Conservation (phyloP, 768 basidiomycete genomes). For the Amanita pseudoporphyria region DNA sequence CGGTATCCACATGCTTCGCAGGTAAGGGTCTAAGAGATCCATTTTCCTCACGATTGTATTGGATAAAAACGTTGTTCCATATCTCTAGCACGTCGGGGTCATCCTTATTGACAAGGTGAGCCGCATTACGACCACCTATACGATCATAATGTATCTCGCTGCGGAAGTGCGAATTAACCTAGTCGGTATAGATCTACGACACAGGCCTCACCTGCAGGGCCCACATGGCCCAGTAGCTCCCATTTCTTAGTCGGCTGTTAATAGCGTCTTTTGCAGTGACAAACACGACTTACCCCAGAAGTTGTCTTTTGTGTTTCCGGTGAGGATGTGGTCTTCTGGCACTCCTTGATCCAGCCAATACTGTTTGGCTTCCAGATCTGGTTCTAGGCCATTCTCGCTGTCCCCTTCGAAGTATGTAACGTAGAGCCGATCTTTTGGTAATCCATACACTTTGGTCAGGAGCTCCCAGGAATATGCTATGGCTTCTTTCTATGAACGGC, state of each 20-base stretch:
- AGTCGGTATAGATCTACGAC: conserved; percentile 4
- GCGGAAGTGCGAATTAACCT: background rate
- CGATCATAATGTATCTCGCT: conserved; percentile 97
- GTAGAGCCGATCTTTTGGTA: conserved; percentile 87
- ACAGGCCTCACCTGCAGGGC: conserved; percentile 65
- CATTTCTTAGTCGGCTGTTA: conserved; percentile 63
- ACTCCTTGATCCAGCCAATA: conserved; percentile 88
- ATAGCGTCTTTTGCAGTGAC: background rate
- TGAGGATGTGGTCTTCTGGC: conserved; percentile 80
- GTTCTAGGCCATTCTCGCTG: conserved; percentile 67
- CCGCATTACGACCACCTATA: conserved; percentile 94
- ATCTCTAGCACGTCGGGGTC: conserved; percentile 97
- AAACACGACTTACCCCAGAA: conserved; percentile 76
- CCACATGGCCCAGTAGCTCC: conserved; percentile 97
- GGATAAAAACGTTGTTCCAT: conserved; percentile 99
- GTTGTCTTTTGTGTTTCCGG: conserved; percentile 95
- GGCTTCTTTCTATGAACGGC: conserved; percentile 69
- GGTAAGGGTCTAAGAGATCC: conserved; percentile 75
- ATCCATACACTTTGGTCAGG: conserved; percentile 78
- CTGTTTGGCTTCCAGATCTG: conserved; percentile 83
- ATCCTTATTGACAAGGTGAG: conserved; percentile 88
- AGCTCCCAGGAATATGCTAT: conserved; percentile 92
- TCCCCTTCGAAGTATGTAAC: conserved; percentile 99
- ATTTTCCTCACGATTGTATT: conserved; percentile 93
- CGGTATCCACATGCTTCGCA: conserved; percentile 94